Conservation (phyloP, 2,329 filamentous ascomycete genomes). For the Calycina marina region DNA sequence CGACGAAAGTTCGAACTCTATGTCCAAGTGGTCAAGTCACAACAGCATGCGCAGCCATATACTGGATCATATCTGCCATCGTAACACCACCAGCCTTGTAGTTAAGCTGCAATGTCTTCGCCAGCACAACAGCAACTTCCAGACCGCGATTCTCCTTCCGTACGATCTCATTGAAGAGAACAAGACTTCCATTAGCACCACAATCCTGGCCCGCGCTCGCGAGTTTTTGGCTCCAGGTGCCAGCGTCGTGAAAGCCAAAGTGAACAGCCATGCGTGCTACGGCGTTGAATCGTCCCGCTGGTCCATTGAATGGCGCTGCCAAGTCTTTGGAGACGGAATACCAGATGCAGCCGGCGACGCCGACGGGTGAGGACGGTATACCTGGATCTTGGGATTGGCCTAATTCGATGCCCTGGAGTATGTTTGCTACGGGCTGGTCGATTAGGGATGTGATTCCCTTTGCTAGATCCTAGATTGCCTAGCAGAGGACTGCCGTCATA, state of each 20-base stretch:
- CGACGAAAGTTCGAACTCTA: constrained; percentile 33
- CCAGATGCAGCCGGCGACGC: background rate
- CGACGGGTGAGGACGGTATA: background rate
- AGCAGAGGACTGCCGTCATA: too few relatives aligned
- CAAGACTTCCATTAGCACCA: constrained; percentile 32
- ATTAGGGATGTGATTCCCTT: constrained; percentile 1
- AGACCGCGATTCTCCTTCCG: constrained; percentile 26
- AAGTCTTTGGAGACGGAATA: background rate
- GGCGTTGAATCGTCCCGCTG: constrained; percentile 22
- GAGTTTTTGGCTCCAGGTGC: constrained; percentile 23
- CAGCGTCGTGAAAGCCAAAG: constrained; percentile 33
- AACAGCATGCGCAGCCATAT: constrained; percentile 1
- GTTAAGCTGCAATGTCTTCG: constrained; percentile 24
- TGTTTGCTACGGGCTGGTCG: constrained; percentile 3
- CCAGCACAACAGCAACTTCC: constrained; percentile 24
- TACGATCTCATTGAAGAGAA: constrained; percentile 26
- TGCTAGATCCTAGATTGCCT: too few relatives aligned
- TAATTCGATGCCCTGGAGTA: constrained; percentile 3
- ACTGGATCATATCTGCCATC: constrained; percentile 38
- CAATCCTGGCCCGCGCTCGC: constrained; percentile 8
- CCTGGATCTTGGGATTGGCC: constrained; percentile 1
- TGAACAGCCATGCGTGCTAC: constrained; percentile 30
- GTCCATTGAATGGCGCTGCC: background rate
- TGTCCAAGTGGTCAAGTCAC: constrained; percentile 37
- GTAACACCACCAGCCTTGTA: constrained; percentile 27